phyloP scores from a whole-genome alignment of 176 grass and related monocot species.

The Pontederia crassipes region DNA sequence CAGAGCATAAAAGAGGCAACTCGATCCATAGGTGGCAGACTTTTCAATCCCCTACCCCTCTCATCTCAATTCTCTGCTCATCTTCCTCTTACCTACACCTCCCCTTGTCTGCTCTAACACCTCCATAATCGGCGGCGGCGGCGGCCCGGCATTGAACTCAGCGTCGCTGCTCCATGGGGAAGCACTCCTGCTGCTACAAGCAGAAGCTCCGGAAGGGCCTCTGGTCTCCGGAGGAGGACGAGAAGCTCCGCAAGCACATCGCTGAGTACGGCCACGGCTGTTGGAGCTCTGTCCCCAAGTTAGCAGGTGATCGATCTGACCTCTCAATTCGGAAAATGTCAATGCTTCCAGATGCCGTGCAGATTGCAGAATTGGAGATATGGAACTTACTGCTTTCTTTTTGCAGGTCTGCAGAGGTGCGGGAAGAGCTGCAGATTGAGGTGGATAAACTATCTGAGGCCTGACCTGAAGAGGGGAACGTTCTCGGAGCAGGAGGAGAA shows the following conservation, averaged over 20 bases:
- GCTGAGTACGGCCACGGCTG: conserved; percentile 11
- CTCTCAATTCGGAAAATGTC: too few species aligned
- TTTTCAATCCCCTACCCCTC: too few species aligned
- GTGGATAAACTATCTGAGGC: conserved; percentile 89
- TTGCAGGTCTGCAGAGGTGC: conserved; percentile 68
- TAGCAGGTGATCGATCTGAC: not conserved
- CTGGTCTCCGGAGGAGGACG: conserved; percentile 14
- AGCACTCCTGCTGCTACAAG: conserved; percentile 16
- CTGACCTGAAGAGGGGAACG: conserved; percentile 70
- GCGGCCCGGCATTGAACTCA: too few species aligned
- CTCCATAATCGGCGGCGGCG: too few species aligned
- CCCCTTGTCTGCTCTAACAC: too few species aligned
- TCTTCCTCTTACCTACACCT: too few species aligned
- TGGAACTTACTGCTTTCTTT: not conserved
- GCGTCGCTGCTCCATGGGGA: not conserved
- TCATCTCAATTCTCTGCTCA: too few species aligned
- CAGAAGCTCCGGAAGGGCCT: conserved; percentile 14
- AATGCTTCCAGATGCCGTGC: not conserved
- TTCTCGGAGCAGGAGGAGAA: conserved; percentile 66
- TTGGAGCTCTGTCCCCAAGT: conserved; percentile 13
- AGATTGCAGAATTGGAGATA: not conserved
- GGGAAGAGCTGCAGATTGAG: conserved; percentile 82
- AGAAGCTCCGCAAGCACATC: conserved; percentile 8
- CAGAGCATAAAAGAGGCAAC: too few species aligned
- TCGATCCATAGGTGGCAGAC: too few species aligned